Evolutionary conservation across 2,329 filamentous ascomycete genomes (phyloP).

Genomic region (Aspergillus aculeatinus): DNA sequence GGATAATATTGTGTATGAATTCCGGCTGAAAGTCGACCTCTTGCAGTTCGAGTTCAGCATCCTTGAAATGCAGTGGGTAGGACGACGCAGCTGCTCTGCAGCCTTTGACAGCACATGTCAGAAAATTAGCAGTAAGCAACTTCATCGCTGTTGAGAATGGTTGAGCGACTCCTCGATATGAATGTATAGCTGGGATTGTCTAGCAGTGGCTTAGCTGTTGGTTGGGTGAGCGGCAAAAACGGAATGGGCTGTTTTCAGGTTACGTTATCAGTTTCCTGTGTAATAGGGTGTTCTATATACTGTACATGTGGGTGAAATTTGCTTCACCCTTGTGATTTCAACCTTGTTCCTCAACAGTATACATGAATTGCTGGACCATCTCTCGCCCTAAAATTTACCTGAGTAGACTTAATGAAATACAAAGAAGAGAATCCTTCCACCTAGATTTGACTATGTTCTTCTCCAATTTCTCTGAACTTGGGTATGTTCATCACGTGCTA

Average conservation of each 20-base stretch:
- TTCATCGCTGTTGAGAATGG: conserved; percentile 67
- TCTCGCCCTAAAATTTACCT: no score
- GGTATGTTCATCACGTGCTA: neutral
- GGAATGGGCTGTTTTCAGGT: neutral
- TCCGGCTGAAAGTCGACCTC: conserved; percentile 77
- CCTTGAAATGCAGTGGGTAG: conserved; percentile 88
- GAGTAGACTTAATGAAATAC: no score
- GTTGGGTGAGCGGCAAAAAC: neutral
- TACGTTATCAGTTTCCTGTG: neutral
- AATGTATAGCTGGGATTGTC: neutral
- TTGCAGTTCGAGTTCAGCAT: conserved; percentile 83
- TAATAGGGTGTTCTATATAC: neutral
- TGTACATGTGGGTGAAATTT: no score
- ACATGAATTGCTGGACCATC: no score
- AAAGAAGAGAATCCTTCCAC: no score
- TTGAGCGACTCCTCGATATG: neutral
- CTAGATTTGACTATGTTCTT: no score
- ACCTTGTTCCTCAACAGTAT: no score
- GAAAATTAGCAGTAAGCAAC: conserved; percentile 90
- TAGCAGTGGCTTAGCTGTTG: neutral
- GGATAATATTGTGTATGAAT: conserved; percentile 81
- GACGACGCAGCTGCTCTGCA: conserved; percentile 80
- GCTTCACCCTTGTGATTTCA: no score
- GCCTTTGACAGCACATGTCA: conserved; percentile 91
- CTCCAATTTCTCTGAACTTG: no score